A percentile compares a stretch with the other conserved stretches of the same genome.
Evolutionary conservation across 208 protist species (phyloP).

Genomic region (Acanthamoeba sp.): DNA sequence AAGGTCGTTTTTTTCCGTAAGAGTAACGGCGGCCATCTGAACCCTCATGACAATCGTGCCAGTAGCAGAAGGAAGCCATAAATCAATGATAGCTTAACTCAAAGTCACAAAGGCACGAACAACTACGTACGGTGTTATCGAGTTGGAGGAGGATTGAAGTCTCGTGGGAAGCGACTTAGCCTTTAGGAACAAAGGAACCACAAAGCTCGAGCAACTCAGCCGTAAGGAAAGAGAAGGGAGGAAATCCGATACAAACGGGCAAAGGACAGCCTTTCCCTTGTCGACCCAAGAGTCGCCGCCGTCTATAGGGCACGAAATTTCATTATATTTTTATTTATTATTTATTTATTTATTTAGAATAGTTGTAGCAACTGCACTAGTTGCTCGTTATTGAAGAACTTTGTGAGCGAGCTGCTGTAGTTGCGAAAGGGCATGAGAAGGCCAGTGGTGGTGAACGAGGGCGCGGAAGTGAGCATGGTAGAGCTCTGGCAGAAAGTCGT

Average conservation of each 20-base stretch:
- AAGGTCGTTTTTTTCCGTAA: neutral
- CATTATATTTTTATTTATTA: neutral
- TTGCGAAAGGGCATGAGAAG: neutral
- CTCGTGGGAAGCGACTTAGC: slow-evolving; percentile 57
- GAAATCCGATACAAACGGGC: neutral
- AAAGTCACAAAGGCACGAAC: neutral
- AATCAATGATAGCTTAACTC: neutral
- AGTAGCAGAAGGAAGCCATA: neutral
- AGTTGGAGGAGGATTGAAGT: slow-evolving; percentile 5
- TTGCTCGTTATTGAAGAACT: too few species aligned
- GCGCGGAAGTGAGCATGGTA: slow-evolving; percentile 32
- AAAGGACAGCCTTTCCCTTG: neutral
- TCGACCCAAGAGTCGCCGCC: slow-evolving; percentile 13
- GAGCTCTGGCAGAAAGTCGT: slow-evolving; percentile 36
- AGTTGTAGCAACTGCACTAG: neutral
- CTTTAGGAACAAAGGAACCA: slow-evolving; percentile 36
- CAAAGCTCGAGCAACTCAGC: slow-evolving; percentile 52
- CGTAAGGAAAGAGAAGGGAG: neutral
- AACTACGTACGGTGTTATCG: neutral
- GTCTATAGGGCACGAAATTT: neutral
- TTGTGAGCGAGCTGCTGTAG: neutral
- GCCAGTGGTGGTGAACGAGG: neutral
- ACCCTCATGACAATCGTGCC: too few species aligned
- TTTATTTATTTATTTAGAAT: neutral
- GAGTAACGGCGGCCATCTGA: neutral